A percentile compares a stretch with the other conserved stretches of the same genome.
phyloP scores from a whole-genome alignment of 2,329 filamentous ascomycete species.

The Podosphaera xanthii region DNA sequence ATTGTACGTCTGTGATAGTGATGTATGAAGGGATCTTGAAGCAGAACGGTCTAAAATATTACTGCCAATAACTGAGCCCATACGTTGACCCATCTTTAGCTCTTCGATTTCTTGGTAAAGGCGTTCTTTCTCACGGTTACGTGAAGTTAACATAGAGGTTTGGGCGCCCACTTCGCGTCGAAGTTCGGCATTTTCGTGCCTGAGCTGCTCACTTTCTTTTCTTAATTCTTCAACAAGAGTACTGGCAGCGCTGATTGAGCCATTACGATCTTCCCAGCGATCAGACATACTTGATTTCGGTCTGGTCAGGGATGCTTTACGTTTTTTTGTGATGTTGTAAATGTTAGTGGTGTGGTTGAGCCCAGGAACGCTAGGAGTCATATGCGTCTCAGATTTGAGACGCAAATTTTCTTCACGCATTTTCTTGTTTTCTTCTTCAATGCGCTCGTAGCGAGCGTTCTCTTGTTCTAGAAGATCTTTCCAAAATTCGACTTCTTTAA shows the following conservation, averaged over 20 bases:
- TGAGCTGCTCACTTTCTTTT: slow-evolving; percentile 48
- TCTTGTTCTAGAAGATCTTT: slow-evolving; percentile 89
- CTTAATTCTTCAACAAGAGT: slow-evolving; percentile 57
- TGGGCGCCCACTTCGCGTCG: slow-evolving; percentile 84
- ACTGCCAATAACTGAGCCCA: slow-evolving; percentile 51
- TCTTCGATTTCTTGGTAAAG: slow-evolving; percentile 96
- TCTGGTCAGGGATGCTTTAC: slow-evolving; percentile 22
- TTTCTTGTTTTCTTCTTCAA: slow-evolving; percentile 68
- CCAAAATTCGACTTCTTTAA: slow-evolving; percentile 64
- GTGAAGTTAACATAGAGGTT: slow-evolving; percentile 89
- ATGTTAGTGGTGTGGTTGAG: slow-evolving; percentile 41
- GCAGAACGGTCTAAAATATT: slow-evolving; percentile 89
- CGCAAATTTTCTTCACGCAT: slow-evolving; percentile 68
- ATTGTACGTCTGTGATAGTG: slow-evolving; percentile 43
- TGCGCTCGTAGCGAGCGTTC: slow-evolving; percentile 67
- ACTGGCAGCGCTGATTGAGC: slow-evolving; percentile 32
- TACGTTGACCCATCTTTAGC: slow-evolving; percentile 66
- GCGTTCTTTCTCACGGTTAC: slow-evolving; percentile 84
- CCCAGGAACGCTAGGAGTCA: slow-evolving; percentile 14
- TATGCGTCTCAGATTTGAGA: slow-evolving; percentile 33
- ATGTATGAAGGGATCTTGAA: slow-evolving; percentile 54
- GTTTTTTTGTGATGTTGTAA: slow-evolving; percentile 38
- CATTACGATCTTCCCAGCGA: slow-evolving; percentile 24
- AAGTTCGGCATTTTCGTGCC: slow-evolving; percentile 80
- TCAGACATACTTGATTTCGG: slow-evolving; percentile 25